Evolutionary conservation across 2,329 filamentous ascomycete species (phyloP), one percentile per base, ranked within the genome.

Genomic region (Ceratocystis papillata): DNA sequence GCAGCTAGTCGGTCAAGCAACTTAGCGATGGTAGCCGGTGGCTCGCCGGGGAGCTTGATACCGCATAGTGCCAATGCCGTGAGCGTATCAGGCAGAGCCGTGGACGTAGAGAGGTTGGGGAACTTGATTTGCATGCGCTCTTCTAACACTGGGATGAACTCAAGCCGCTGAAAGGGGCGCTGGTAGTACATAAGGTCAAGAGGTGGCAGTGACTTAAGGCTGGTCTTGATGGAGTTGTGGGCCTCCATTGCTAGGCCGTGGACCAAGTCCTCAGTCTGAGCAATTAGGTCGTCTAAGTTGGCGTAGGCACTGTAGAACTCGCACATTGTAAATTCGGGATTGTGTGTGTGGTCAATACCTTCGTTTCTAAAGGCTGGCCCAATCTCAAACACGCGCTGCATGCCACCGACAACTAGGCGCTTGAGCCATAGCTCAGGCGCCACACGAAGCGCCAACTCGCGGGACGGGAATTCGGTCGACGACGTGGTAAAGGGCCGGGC

Each of bases 401-500:
- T 85, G 1, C 92, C 93, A 62, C 92, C 93, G 20, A 97, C 83
- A 0, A 97, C 85, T 59, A 99, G 79, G 7, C 94, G 84, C 78
- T 99, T 99, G 53, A 99, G 82, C 87, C 91, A 97, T 45, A 99
- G 79, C 76, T 99, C 94, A 0, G 94, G 94, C 2, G 94, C 94
- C 71, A 99, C 93, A 62, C 94, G 83, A 44, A 99, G 80, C 25
- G 88, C 84, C 45, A 99, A 78, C 65, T 85, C 80, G 67, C 84
- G 86, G 50, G 87, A 82, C 2, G 84, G 79, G 68, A 96, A 87
- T 72, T 92, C 90, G 0, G 87, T 89, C 7, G 90, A 87, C 57
- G 79, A 77, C 0, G 92, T 97, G 70, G 86, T 80, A 74, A 99
- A 99, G 0, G 94, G 90, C 62, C 89, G 86, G 1, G 94, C 94